Conservation (phyloP, 805 yeast genomes). For the Schwanniomyces occidentalis region DNA sequence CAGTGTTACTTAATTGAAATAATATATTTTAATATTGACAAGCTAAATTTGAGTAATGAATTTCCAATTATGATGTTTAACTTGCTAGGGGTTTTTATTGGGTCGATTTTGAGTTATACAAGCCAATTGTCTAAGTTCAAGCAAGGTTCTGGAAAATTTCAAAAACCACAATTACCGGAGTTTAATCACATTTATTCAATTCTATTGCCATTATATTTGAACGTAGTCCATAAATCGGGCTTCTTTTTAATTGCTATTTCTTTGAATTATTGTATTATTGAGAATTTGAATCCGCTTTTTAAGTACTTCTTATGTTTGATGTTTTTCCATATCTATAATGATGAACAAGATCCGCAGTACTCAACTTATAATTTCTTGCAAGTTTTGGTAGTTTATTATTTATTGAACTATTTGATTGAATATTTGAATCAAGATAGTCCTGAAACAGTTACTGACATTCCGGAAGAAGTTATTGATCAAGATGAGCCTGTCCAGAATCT, state of each 20-base stretch:
- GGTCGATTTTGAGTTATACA: slow-evolving; percentile 27
- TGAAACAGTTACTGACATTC: slow-evolving; percentile 13
- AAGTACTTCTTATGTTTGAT: slow-evolving; percentile 29
- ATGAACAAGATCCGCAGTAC: slow-evolving; percentile 14
- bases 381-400: slow-evolving; percentile 22
- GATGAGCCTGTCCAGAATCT: slow-evolving; percentile 11
- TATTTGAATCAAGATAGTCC: slow-evolving; percentile 28
- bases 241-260: slow-evolving; percentile 34
- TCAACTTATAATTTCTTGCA: slow-evolving; percentile 21
- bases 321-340: slow-evolving; percentile 33
- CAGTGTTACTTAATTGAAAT: slow-evolving; percentile 31
- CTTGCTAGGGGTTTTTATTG: slow-evolving; percentile 30
- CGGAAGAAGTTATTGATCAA: slow-evolving; percentile 16
- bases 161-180: slow-evolving; percentile 32
- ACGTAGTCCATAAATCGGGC: slow-evolving; percentile 19
- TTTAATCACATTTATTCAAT: slow-evolving; percentile 37
- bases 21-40: slow-evolving; percentile 23
- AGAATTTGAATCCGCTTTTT: slow-evolving; percentile 28
- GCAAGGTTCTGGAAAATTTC: slow-evolving; percentile 10
- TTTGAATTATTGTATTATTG: slow-evolving; percentile 35
- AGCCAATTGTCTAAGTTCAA: slow-evolving; percentile 15
- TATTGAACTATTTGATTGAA: slow-evolving; percentile 23
- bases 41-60: slow-evolving; percentile 14
- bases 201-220: slow-evolving; percentile 30
- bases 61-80: slow-evolving; percentile 32